phyloP scores from a whole-genome alignment of 305 asterid species.

The Vinca major region DNA sequence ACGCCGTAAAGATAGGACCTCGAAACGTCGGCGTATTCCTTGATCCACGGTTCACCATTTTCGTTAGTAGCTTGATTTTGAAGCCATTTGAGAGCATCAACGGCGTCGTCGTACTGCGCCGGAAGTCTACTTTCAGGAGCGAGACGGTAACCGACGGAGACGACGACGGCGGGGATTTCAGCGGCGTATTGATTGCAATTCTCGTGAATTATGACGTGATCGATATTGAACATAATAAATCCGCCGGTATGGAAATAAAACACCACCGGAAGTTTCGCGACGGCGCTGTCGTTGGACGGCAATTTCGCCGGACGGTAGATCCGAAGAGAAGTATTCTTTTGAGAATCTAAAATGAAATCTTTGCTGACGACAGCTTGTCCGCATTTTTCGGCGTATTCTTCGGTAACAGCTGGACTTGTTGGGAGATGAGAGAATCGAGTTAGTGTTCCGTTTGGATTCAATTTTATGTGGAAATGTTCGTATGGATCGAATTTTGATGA shows the following conservation, averaged over 20 bases:
- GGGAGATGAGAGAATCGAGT: slow-evolving; percentile 65
- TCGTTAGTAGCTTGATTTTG: slow-evolving; percentile 29
- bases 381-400: slow-evolving; percentile 14
- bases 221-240: slow-evolving; percentile 42
- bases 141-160: slow-evolving; percentile 56
- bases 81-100: slow-evolving; percentile 61
- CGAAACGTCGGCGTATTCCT: slow-evolving; percentile 47
- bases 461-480: slow-evolving; percentile 40
- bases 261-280: slow-evolving; percentile 61
- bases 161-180: slow-evolving; percentile 49
- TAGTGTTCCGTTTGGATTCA: slow-evolving; percentile 56
- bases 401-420: slow-evolving; percentile 48
- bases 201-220: slow-evolving; percentile 40
- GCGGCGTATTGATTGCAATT: slow-evolving; percentile 30
- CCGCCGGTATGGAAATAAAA: slow-evolving; percentile 67
- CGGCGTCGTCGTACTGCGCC: slow-evolving; percentile 65
- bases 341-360: slow-evolving; percentile 44
- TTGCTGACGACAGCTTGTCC: slow-evolving; percentile 54
- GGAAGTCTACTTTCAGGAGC: slow-evolving; percentile 83
- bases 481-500: slow-evolving; percentile 64
- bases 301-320: slow-evolving; percentile 55
- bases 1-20: slow-evolving; percentile 64
- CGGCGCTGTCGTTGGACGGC: slow-evolving; percentile 36
- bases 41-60: slow-evolving; percentile 57
- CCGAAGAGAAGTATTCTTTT: slow-evolving; percentile 61